These are phyloP conservation scores for Diaporthe amygdali DNA, from an alignment of 2,329 filamentous ascomycete genomes.

Conservation along the genomic window DNA sequence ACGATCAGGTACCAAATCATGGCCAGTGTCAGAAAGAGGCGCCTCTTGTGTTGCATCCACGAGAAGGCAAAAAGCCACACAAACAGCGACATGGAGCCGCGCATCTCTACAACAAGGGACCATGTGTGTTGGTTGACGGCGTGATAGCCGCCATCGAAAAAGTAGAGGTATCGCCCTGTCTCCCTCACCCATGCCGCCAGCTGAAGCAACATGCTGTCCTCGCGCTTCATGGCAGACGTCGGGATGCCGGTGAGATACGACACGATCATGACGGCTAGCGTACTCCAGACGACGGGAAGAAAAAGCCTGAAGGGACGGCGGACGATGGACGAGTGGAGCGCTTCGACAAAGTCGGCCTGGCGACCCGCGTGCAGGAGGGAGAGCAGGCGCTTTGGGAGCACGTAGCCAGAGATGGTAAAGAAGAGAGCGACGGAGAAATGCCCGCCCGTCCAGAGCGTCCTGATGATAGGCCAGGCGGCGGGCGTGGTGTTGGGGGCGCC, in stretches of 20 bases:
- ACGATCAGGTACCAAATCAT: constrained; percentile 9
- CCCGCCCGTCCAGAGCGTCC: constrained; percentile 7
- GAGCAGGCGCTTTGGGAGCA: constrained; percentile 7
- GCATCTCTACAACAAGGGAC: constrained; percentile 24
- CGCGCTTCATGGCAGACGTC: background rate
- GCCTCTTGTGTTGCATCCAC: background rate
- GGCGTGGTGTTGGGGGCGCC: background rate
- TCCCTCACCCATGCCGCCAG: constrained; percentile 7
- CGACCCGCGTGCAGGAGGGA: constrained; percentile 19
- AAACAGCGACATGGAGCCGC: constrained; percentile 18
- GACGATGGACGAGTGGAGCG: constrained; percentile 11
- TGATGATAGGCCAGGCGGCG: constrained; percentile 9
- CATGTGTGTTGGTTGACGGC: constrained; percentile 25
- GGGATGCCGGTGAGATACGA: constrained; percentile 15
- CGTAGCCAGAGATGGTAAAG: constrained; percentile 31
- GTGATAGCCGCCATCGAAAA: constrained; percentile 15
- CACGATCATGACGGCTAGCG: background rate
- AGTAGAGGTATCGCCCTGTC: constrained; percentile 14
- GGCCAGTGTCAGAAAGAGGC: constrained; percentile 12
- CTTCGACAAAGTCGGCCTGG: constrained; percentile 2
- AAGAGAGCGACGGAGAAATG: constrained; percentile 19
- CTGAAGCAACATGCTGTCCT: constrained; percentile 10
- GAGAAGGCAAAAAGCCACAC: constrained; percentile 22
- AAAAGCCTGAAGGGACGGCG: constrained; percentile 12
- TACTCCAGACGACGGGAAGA: constrained; percentile 17